These are phyloP conservation scores for Teratosphaeria pseudoeucalypti DNA, from an alignment of 2,329 filamentous ascomycete species.

Conservation along the genomic window DNA sequence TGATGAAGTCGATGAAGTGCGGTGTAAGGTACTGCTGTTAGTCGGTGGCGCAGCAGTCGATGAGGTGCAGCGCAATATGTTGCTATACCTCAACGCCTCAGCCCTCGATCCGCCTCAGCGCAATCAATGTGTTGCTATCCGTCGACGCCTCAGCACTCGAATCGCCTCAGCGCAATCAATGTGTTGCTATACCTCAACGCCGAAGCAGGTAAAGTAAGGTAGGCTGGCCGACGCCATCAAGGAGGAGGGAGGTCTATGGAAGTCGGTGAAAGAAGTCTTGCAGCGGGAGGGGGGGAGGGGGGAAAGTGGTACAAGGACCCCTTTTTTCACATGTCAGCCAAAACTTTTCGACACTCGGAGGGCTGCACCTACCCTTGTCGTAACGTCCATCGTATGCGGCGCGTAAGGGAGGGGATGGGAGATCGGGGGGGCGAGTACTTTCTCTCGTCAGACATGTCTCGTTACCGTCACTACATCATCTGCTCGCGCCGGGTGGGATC, in stretches of 20 bases:
- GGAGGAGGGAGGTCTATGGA: not conserved
- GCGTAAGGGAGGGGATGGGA: not conserved
- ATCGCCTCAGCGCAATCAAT: no score
- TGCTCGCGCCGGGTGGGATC: not conserved
- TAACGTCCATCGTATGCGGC: not conserved
- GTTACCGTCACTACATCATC: not conserved
- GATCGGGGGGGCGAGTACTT: not conserved
- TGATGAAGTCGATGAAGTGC: not conserved
- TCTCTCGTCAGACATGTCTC: not conserved
- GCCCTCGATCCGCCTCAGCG: no score
- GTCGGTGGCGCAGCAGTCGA: not conserved
- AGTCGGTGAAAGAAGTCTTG: not conserved
- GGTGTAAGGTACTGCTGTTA: not conserved
- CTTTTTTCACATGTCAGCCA: not conserved
- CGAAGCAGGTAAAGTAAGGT: no score
- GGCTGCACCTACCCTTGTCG: not conserved
- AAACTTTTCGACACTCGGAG: not conserved
- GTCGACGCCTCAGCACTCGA: no score
- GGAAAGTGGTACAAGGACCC: not conserved
- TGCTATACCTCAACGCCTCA: no score
- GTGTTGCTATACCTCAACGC: no score
- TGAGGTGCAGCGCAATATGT: not conserved
- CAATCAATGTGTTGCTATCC: no score
- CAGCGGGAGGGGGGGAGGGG: not conserved
- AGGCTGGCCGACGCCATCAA: not conserved